Evolutionary conservation across 768 basidiomycete genomes (phyloP), one percentile per base, ranked within the genome.

Genomic region (Rhizopogon salebrosus): DNA sequence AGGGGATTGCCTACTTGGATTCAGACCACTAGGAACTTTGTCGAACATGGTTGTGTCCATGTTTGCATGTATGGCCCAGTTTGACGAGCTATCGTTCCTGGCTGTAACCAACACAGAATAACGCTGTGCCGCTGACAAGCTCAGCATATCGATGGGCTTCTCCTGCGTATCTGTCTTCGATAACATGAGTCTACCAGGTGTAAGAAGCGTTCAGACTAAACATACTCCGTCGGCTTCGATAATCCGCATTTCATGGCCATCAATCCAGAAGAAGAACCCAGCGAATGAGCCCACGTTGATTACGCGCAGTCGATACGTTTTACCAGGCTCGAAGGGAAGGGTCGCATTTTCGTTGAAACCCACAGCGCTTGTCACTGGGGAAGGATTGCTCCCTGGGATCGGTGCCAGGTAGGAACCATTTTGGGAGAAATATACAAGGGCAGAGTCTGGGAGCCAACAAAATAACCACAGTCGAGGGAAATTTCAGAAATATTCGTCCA

Each of bases 21-120:
- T 80, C 23, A 98, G 76, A 10, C 75, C 69, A 23, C 76, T 72
- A 0, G 95, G 92, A 13, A 94, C 72, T 0, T 49, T 74, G 66
- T 98, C 95, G 67, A 97, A 98, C 93, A 95, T 95, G 56, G 72
- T 74, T 0, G 80, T 80, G 64, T 95, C 91, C 82, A 98, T 91
- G 74, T 94, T 90, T 5, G 89, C 88, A 63, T 93, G 90, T 54
- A 99, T 83, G 48, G 81, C 83, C 85, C 85, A 98, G 74, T 99
- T 97, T 20, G 80, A 73, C 2, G 79, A 72, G 0, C 86, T 88
- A 57, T 93, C 89, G 68, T 95, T 95, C 43, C 87, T 82, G 9
- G 95, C 95, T 10, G 86, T 87, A 49, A 99, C 91, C 29, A 98
- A 83, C 37, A 99, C 75, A 0, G 94, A 95, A 69, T 95, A 97